A percentile compares a stretch with the other conserved stretches of the same genome.
These are phyloP conservation scores for Rhytidiadelphus loreus DNA, from an alignment of 225 moss, liverwort and hornwort genomes.

Conservation along the genomic window DNA sequence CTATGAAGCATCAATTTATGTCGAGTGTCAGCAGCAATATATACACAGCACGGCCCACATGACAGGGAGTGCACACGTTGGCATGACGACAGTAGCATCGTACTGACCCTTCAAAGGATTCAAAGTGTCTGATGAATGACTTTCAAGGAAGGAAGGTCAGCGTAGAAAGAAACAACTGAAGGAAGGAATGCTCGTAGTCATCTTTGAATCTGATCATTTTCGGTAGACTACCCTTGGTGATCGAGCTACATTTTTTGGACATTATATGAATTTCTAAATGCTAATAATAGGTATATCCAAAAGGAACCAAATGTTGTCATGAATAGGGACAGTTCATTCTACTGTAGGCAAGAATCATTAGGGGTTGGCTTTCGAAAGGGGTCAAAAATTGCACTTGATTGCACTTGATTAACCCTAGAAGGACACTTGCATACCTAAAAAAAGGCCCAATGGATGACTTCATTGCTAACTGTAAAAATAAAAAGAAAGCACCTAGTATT, in stretches of 20 bases:
- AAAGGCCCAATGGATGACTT: no score
- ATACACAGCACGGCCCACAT: background rate
- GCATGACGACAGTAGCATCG: background rate
- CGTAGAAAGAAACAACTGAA: background rate
- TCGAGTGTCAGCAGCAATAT: background rate
- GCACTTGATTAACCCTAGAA: no score
- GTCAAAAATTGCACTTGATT: no score
- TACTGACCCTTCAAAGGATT: background rate
- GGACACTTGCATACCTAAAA: accelerated
- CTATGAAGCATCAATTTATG: background rate
- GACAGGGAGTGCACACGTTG: background rate
- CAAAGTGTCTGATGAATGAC: background rate
- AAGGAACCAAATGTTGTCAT: no score
- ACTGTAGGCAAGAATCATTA: no score
- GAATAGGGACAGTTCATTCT: no score
- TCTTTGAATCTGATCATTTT: background rate
- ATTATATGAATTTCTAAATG: no score
- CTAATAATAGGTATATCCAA: no score
- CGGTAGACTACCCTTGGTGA: background rate
- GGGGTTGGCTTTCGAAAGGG: no score
- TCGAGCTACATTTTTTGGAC: background rate
- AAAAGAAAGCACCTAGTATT: no score
- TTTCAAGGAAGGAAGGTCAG: background rate
- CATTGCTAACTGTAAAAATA: no score
- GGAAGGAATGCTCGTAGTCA: background rate